phyloP scores from a whole-genome alignment of 2,329 filamentous ascomycete genomes.

The Aureobasidium uvarum region DNA sequence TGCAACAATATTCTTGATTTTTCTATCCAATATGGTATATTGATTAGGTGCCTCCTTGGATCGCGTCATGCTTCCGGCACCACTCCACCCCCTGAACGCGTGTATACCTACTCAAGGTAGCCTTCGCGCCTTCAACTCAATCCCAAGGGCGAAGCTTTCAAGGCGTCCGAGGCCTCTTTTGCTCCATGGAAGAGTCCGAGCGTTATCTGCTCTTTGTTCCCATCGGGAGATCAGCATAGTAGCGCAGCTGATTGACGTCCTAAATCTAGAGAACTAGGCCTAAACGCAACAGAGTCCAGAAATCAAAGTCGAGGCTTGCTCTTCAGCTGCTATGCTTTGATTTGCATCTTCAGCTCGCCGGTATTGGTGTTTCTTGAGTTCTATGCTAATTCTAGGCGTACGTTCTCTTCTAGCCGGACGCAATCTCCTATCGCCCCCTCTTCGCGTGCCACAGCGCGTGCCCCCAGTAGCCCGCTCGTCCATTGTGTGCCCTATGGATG shows the following conservation, averaged over 20 bases:
- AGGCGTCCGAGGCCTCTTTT: background rate
- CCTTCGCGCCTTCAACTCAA: background rate
- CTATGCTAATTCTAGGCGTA: background rate
- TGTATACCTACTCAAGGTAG: background rate
- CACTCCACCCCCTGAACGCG: background rate
- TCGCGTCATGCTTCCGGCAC: constrained; percentile 2
- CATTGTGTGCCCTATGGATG: background rate
- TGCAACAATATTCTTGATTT: background rate
- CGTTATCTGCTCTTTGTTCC: background rate
- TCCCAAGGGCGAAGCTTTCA: background rate
- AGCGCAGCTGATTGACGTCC: background rate
- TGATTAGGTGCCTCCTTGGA: background rate
- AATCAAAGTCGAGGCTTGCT: background rate
- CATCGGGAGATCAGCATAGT: background rate
- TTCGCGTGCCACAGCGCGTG: background rate
- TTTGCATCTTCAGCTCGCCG: constrained; percentile 1
- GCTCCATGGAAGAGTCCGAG: background rate
- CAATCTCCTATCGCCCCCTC: background rate
- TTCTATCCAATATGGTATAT: background rate
- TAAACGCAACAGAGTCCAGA: background rate
- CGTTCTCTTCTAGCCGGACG: background rate
- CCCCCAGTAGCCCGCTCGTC: background rate
- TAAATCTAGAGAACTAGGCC: background rate
- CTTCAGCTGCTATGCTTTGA: background rate
- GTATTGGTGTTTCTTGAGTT: background rate